Percentiles rank a stretch among this genome's conserved stretches.
phyloP scores from a whole-genome alignment of 805 yeast species.

The Saturnispora sanitii region DNA sequence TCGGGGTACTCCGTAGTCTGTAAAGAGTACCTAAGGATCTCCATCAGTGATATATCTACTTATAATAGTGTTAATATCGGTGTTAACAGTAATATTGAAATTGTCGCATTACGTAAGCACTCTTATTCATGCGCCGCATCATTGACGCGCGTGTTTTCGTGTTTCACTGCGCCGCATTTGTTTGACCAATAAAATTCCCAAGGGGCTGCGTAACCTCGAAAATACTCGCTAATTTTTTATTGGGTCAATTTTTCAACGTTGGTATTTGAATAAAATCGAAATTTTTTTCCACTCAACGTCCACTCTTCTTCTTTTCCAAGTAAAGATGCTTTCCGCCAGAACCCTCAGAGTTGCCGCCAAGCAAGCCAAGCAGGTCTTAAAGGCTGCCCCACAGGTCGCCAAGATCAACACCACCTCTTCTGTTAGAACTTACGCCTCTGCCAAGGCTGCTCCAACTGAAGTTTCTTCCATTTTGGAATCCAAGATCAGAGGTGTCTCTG shows the following conservation, averaged over 20 bases:
- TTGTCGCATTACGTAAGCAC: not conserved
- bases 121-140: no score
- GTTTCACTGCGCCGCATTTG: not conserved
- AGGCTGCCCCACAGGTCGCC: constrained; percentile 45
- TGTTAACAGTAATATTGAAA: no score
- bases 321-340: constrained; percentile 73
- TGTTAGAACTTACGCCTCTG: constrained; percentile 79
- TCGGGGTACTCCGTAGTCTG: not conserved
- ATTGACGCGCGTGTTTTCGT: no score
- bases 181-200: constrained; percentile 5
- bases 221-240: not conserved
- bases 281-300: not conserved
- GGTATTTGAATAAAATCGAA: constrained; percentile 10
- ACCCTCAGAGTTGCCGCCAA: constrained; percentile 80
- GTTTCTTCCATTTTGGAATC: constrained; percentile 98
- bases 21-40: not conserved
- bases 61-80: no score
- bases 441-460: constrained; percentile 98
- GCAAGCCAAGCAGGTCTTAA: constrained; percentile 68
- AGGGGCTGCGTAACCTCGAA: constrained; percentile 8
- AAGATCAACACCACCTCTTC: constrained; percentile 44
- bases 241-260: not conserved
- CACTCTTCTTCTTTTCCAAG: not conserved
- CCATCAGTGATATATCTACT: no score
- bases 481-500: constrained; percentile 98